phyloP scores from a whole-genome alignment of 495 filamentous ascomycete species.

The Lasiosphaeria miniovina region DNA sequence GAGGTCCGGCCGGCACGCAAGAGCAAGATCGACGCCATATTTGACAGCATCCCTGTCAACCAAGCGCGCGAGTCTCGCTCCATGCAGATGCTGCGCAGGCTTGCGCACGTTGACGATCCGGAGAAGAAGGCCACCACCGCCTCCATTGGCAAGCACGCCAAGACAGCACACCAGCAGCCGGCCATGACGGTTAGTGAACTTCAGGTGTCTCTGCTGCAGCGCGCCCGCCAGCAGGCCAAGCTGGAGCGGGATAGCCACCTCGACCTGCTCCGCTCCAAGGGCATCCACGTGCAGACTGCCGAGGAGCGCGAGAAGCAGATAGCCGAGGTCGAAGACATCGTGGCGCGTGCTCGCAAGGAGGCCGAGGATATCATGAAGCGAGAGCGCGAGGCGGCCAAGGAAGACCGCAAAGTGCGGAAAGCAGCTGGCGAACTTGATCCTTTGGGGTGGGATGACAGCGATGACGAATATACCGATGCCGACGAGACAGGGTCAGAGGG shows the following conservation, averaged over 20 bases:
- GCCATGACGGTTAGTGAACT: constrained; percentile 69
- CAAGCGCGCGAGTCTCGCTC: constrained; percentile 59
- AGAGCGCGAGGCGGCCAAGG: constrained; percentile 69
- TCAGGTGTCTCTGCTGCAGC: constrained; percentile 60
- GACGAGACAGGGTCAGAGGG: constrained; percentile 35
- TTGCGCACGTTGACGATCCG: constrained; percentile 69
- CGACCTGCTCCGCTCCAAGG: constrained; percentile 70
- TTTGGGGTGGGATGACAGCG: constrained; percentile 60
- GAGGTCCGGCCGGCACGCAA: constrained; percentile 36
- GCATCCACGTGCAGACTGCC: constrained; percentile 76
- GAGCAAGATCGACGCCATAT: constrained; percentile 53
- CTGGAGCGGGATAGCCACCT: constrained; percentile 75
- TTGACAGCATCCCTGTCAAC: constrained; percentile 63
- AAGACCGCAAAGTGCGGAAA: constrained; percentile 50
- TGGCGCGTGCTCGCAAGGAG: constrained; percentile 79
- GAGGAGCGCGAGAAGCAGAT: constrained; percentile 79
- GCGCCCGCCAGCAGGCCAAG: constrained; percentile 76
- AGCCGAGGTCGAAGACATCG: constrained; percentile 78
- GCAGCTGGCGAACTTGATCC: constrained; percentile 49
- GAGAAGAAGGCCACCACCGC: constrained; percentile 31
- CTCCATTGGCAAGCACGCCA: constrained; percentile 24
- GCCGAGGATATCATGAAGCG: constrained; percentile 72
- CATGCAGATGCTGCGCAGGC: constrained; percentile 63
- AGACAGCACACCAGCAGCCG: constrained; percentile 31
- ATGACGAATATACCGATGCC: constrained; percentile 54